Base-by-base conservation (phyloP, 345 rosid genomes). In the Alliaria petiolata region DNA sequence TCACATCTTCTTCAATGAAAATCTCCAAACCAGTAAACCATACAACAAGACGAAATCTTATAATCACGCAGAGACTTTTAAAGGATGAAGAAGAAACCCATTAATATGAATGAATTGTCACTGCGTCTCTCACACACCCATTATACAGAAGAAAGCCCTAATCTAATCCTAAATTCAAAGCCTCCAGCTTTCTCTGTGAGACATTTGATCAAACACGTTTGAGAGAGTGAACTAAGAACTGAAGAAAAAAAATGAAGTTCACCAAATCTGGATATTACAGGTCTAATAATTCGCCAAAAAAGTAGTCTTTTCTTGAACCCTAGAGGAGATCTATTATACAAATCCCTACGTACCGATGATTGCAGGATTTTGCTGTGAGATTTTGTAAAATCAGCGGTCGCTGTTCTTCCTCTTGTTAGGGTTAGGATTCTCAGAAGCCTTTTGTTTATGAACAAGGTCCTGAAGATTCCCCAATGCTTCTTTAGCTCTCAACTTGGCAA, bases 401-500 rank as follows among this genome's bases (percentile, higher is more conserved):
- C 13, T 30, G 56, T 1, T 2, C 70, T 70, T 76, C 66, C 76
- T 70, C 71, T 76, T 76, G 49, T 5, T 47, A 45, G 79, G 62
- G 52, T 57, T 70, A 8, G 8, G 13, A 8, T 17, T 59, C 26
- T 40, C 38, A 8, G 44, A 6, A 58, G 28, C 47, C 1, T 66
- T 51, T 53, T 60, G 47, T 9, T 2, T 20, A 20, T 34, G 1
- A 43, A 55, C 73, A 70, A 86, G 19, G 53, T 64, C 70, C 15
- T 81, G 78, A 65, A 85, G 81, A 65, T 69, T 55, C 70, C 67
- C 80, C 40, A 86, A 64, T 19, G 90, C 86, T 36, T 70, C 82
- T 47, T 65, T 71, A 50, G 90, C 90, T 67, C 65, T 76, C 71
- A 69, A 34, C 87, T 79, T 83, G 5, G 85, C 82, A 12, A 35